These are phyloP conservation scores for Fusarium anthophilum DNA, from an alignment of 2,329 filamentous ascomycete genomes.

Conservation along the genomic window DNA sequence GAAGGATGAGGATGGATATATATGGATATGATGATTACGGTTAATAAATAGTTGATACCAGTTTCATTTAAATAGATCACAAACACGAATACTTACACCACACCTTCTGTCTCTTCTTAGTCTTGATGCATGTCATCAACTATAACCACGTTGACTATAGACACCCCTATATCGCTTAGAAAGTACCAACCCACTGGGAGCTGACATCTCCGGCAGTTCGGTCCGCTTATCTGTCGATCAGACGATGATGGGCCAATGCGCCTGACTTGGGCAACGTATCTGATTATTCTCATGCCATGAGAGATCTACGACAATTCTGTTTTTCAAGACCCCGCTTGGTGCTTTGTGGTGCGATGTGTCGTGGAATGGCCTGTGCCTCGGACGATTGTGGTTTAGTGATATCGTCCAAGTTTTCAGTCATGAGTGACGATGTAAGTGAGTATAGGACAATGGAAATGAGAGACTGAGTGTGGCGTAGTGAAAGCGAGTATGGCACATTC, in stretches of 20 bases:
- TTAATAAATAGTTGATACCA: slow-evolving; percentile 16
- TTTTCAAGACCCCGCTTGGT: background rate
- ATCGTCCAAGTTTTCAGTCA: background rate
- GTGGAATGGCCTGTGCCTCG: slow-evolving; percentile 17
- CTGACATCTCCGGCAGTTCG: background rate
- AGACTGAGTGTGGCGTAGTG: background rate
- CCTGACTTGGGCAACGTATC: background rate
- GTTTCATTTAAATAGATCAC: slow-evolving; percentile 13
- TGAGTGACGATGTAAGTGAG: background rate
- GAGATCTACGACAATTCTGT: background rate
- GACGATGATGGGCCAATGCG: background rate
- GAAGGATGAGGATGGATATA: background rate
- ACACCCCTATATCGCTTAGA: background rate
- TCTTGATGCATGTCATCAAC: background rate
- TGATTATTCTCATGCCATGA: background rate
- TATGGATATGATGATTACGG: slow-evolving; percentile 25
- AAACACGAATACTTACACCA: background rate
- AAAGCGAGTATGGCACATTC: background rate
- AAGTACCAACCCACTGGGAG: background rate
- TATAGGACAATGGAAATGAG: background rate
- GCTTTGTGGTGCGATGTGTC: slow-evolving; percentile 4
- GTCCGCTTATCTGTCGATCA: slow-evolving; percentile 13
- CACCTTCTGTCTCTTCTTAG: rapidly evolving
- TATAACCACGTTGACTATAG: background rate
- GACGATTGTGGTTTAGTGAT: background rate